Evolutionary conservation across 495 filamentous ascomycete genomes (phyloP).

Genomic region (Bryoglossum gracile): DNA sequence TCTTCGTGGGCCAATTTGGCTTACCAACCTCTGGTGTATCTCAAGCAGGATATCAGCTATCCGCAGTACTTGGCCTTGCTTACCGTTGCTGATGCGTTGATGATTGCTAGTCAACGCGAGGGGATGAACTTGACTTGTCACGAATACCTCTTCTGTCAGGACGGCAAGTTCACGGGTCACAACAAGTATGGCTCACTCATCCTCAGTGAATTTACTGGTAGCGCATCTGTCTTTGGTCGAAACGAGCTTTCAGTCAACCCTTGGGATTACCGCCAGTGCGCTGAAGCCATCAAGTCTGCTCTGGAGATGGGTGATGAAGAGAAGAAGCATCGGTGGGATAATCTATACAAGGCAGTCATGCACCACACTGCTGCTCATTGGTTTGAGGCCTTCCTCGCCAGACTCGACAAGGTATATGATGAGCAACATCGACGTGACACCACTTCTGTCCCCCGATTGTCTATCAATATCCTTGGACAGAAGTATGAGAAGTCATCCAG

Average conservation of each 20-base stretch:
- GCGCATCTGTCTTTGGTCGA: conserved; percentile 71
- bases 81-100: conserved; percentile 79
- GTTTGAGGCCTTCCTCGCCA: conserved; percentile 64
- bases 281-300: conserved; percentile 72
- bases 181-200: conserved; percentile 84
- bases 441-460: conserved; percentile 76
- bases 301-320: conserved; percentile 68
- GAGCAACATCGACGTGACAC: conserved; percentile 78
- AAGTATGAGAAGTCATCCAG: conserved; percentile 55
- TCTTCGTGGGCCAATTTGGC: conserved; percentile 78
- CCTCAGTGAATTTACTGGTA: conserved; percentile 88
- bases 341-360: conserved; percentile 65
- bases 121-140: conserved; percentile 94
- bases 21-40: conserved; percentile 86
- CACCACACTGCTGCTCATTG: conserved; percentile 77
- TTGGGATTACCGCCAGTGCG: conserved; percentile 84
- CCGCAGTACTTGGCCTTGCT: conserved; percentile 83
- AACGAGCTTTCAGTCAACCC: conserved; percentile 80
- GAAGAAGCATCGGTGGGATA: conserved; percentile 64
- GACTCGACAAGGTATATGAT: conserved; percentile 64
- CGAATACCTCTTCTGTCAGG: conserved; percentile 89
- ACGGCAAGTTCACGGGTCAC: conserved; percentile 57
- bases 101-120: conserved; percentile 88
- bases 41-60: conserved; percentile 89
- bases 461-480: conserved; percentile 51